phyloP scores from a whole-genome alignment of 345 rosid species.

The Eutrema yunnanense region DNA sequence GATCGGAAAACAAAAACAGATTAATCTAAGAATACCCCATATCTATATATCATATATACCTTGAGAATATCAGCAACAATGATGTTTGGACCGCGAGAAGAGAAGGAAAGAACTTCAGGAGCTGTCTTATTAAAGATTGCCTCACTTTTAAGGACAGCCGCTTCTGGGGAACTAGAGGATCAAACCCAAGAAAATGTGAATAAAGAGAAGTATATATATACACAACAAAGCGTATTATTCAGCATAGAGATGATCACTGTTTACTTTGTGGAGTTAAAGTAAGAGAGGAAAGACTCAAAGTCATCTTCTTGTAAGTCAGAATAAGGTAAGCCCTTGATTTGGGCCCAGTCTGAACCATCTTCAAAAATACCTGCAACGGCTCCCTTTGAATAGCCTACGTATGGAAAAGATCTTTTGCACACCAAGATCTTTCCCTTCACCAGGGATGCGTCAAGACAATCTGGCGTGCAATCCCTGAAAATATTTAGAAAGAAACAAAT shows the following conservation, averaged over 20 bases:
- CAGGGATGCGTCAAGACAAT: constrained; percentile 12
- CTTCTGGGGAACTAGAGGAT: constrained; percentile 18
- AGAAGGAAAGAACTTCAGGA: constrained; percentile 33
- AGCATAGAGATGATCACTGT: neutral
- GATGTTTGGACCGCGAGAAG: constrained; percentile 52
- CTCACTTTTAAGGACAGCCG: constrained; percentile 22
- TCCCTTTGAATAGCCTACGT: neutral
- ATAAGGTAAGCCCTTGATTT: constrained; percentile 9
- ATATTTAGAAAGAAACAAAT: neutral
- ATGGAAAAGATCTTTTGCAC: constrained; percentile 5
- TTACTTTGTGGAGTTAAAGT: constrained; percentile 28
- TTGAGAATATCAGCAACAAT: constrained; percentile 39
- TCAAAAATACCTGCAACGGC: constrained; percentile 20
- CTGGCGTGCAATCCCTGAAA: constrained; percentile 2
- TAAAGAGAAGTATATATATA: neutral
- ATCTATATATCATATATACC: constrained; percentile 15
- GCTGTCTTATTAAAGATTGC: constrained; percentile 14
- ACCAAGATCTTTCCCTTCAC: constrained; percentile 40
- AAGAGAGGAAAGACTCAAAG: constrained; percentile 11
- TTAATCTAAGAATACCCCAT: neutral
- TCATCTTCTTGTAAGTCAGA: neutral
- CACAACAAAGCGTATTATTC: neutral
- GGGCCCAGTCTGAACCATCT: neutral
- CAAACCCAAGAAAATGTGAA: neutral
- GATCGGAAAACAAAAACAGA: neutral